Percentiles rank a stretch among this genome's conserved stretches.
phyloP scores from a whole-genome alignment of 768 basidiomycete species.

The Pleurotus ostreatus region DNA sequence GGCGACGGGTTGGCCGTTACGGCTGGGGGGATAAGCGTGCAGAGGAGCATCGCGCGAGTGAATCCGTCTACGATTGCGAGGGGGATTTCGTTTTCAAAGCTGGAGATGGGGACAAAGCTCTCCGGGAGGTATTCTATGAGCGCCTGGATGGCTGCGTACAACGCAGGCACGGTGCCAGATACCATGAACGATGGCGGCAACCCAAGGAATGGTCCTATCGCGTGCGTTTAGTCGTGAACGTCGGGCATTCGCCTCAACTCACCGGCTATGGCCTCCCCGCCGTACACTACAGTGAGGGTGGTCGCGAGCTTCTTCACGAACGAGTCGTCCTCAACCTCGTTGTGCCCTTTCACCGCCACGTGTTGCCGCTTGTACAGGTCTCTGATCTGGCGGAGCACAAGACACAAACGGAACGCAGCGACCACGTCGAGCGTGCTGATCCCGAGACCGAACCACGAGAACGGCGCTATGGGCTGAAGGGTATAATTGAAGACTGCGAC shows the following conservation, averaged over 20 bases:
- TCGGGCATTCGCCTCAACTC: constrained; percentile 12
- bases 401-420: constrained; percentile 65
- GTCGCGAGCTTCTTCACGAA: constrained; percentile 55
- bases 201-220: constrained; percentile 57
- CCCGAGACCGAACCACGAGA: constrained; percentile 59
- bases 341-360: constrained; percentile 30
- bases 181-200: constrained; percentile 75
- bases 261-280: constrained; percentile 74
- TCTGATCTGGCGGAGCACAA: constrained; percentile 63
- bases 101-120: constrained; percentile 37
- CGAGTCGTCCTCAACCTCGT: constrained; percentile 43
- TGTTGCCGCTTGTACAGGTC: constrained; percentile 46
- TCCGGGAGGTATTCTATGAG: constrained; percentile 57
- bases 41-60: constrained; percentile 74
- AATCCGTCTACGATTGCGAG: constrained; percentile 74
- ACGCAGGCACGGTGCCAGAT: constrained; percentile 59
- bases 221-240: too few relatives aligned
- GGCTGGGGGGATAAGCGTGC: constrained; percentile 69
- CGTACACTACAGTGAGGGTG: constrained; percentile 67
- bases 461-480: constrained; percentile 58
- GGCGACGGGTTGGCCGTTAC: constrained; percentile 51
- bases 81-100: constrained; percentile 61
- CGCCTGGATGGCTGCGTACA: constrained; percentile 61
- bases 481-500: constrained; percentile 48
- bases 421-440: constrained; percentile 65